These are phyloP conservation scores for slime mould (Dictyostelium discoideum) DNA, from an alignment of 78 protist species.

Conservation along the genomic window DNA sequence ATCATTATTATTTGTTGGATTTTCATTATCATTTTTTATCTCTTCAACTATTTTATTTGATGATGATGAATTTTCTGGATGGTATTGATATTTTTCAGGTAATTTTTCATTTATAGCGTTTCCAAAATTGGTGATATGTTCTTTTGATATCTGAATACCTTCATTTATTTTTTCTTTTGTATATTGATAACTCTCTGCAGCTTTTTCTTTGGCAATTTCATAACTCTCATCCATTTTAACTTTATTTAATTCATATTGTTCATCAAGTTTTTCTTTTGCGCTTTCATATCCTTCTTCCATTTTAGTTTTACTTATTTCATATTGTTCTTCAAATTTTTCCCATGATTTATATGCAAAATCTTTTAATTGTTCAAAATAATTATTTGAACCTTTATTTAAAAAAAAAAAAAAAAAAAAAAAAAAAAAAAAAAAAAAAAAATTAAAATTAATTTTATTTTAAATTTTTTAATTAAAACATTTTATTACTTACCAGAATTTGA, in stretches of 20 bases:
- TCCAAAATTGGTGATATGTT: not conserved
- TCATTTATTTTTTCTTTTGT: slow-evolving; percentile 71
- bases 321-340: not conserved
- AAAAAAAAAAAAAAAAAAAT: too few relatives aligned
- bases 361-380: not conserved
- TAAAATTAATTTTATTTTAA: not conserved
- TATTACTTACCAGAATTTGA: too few relatives aligned
- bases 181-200: not conserved
- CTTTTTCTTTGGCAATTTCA: slow-evolving; percentile 53
- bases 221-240: slow-evolving; percentile 92
- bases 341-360: not conserved
- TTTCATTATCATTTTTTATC: not conserved
- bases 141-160: slow-evolving; percentile 48
- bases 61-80: not conserved
- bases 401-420: too few relatives aligned
- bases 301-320: slow-evolving; percentile 55
- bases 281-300: slow-evolving; percentile 92
- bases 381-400: not conserved
- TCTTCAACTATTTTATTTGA: not conserved
- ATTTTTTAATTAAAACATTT: not conserved
- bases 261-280: not conserved
- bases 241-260: slow-evolving; percentile 3
- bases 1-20: not conserved
- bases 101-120: not conserved
- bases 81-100: not conserved